Conservation (phyloP, 2,329 filamentous ascomycete genomes). For the Daldinia sp. region DNA sequence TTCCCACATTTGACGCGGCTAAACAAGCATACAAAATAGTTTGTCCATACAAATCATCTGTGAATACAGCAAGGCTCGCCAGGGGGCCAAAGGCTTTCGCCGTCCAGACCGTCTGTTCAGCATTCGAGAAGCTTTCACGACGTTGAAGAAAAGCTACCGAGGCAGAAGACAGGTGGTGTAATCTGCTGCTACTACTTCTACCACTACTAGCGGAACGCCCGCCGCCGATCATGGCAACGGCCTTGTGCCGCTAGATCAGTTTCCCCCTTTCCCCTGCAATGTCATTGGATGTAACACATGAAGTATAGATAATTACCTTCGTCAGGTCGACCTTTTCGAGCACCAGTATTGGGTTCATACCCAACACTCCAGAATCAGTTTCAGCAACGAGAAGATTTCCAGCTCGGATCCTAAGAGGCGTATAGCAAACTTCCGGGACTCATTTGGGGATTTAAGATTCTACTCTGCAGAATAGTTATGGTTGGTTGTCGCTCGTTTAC, state of each 20-base stretch:
- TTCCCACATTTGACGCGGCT: neutral
- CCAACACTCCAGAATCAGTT: neutral
- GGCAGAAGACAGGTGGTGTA: neutral
- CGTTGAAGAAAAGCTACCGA: neutral
- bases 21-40: conserved; percentile 8
- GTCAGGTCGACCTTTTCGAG: neutral
- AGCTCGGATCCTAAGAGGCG: neutral
- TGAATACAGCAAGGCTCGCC: neutral
- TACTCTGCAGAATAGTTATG: neutral
- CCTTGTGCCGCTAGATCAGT: neutral
- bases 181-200: neutral
- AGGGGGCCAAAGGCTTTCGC: conserved; percentile 5
- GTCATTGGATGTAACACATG: neutral
- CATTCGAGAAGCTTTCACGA: conserved; percentile 3
- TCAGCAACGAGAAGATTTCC: neutral
- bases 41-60: conserved; percentile 6
- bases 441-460: neutral
- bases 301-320: neutral
- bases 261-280: conserved; percentile 3
- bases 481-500: neutral
- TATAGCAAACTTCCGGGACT: neutral
- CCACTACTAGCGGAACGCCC: too few relatives aligned
- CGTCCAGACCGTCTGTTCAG: conserved; percentile 11
- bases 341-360: conserved; percentile 8
- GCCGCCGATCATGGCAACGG: too few relatives aligned